Conservation (phyloP, 1,139 yeast species). For the Geotrichum klebahnii region DNA sequence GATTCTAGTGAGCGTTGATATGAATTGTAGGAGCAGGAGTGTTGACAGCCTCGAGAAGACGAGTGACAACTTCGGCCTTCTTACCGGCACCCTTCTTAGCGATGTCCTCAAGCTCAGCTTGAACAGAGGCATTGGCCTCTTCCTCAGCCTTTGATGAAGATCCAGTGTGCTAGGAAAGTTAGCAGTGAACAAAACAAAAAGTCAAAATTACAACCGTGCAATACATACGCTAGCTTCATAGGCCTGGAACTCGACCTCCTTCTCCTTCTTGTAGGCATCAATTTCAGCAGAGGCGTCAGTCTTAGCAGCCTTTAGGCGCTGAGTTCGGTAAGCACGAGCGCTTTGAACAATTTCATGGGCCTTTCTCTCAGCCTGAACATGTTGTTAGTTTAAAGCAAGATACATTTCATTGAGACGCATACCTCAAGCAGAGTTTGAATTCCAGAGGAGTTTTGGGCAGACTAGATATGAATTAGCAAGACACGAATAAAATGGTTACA, state of each 20-base stretch:
- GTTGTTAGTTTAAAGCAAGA: neutral
- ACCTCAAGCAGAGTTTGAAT: slow-evolving; percentile 45
- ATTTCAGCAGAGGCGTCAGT: slow-evolving; percentile 88
- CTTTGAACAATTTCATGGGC: slow-evolving; percentile 92
- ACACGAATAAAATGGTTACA: neutral
- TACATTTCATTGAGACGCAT: slow-evolving; percentile 15
- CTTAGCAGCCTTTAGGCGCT: slow-evolving; percentile 89
- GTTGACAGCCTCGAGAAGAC: slow-evolving; percentile 74
- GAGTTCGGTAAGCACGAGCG: slow-evolving; percentile 83
- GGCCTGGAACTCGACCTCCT: slow-evolving; percentile 74
- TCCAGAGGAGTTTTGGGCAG: slow-evolving; percentile 45
- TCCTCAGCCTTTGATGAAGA: slow-evolving; percentile 63
- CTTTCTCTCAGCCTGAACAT: slow-evolving; percentile 80
- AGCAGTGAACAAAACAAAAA: neutral
- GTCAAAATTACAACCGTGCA: too few relatives aligned
- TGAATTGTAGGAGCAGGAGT: slow-evolving; percentile 79
- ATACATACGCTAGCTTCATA: slow-evolving; percentile 57
- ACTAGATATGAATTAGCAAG: slow-evolving; percentile 28
- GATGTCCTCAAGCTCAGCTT: slow-evolving; percentile 50
- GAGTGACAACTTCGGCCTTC: slow-evolving; percentile 63
- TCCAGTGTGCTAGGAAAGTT: slow-evolving; percentile 49
- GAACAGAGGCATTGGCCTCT: slow-evolving; percentile 56
- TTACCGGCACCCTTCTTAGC: slow-evolving; percentile 54
- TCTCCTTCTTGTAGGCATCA: slow-evolving; percentile 75
- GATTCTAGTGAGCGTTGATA: slow-evolving; percentile 53